These are phyloP conservation scores for Agaricus sinodeliciosus DNA, from an alignment of 768 basidiomycete genomes.

Conservation along the genomic window DNA sequence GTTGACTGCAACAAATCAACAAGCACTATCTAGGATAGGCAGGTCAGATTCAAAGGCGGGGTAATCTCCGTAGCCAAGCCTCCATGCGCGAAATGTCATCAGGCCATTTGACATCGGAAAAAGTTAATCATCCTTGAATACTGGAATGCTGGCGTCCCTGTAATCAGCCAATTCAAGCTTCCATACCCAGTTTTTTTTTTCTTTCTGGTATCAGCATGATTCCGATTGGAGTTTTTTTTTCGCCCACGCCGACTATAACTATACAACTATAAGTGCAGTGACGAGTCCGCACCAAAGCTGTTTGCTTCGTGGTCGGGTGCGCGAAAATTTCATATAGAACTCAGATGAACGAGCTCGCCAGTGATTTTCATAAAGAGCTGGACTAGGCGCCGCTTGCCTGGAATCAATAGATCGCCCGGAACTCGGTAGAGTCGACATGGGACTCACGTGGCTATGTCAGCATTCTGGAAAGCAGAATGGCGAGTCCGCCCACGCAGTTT, in stretches of 20 bases:
- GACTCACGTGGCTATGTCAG: background rate
- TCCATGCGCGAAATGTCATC: background rate
- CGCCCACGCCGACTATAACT: too few relatives aligned
- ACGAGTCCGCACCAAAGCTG: background rate
- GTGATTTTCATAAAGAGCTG: background rate
- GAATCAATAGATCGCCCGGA: background rate
- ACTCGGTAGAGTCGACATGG: background rate
- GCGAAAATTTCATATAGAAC: background rate
- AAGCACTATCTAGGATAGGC: background rate
- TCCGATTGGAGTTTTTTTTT: too few relatives aligned
- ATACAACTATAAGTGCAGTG: background rate
- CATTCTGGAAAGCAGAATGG: background rate
- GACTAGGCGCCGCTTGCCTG: background rate
- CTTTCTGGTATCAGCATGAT: too few relatives aligned
- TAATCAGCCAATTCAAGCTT: too few relatives aligned
- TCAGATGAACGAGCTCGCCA: background rate
- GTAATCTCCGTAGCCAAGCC: conserved; percentile 4
- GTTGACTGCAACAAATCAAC: background rate
- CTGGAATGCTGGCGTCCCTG: too few relatives aligned
- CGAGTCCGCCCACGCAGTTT: background rate
- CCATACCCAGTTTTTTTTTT: too few relatives aligned
- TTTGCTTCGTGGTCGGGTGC: too few relatives aligned
- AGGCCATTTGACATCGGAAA: background rate
- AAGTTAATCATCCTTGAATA: background rate
- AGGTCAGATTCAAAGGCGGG: background rate